phyloP scores from a whole-genome alignment of 176 grass and related monocot genomes.

The Eleusine coracana region DNA sequence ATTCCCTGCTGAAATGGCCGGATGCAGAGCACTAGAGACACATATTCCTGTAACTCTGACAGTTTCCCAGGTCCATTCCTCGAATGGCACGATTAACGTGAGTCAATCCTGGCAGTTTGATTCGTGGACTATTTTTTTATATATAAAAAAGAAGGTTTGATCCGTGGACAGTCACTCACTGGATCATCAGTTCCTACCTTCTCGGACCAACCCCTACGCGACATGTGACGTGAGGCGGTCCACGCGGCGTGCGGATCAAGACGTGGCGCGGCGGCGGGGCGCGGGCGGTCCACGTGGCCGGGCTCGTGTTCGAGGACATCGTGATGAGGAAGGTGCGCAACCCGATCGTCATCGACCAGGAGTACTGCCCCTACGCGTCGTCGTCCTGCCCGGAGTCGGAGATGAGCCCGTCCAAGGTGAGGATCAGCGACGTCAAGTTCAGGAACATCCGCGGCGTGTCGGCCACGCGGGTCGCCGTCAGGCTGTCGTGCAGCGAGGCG shows the following conservation, averaged over 20 bases:
- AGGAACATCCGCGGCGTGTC: conserved; percentile 61
- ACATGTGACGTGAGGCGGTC: conserved; percentile 6
- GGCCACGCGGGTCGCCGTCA: conserved; percentile 49
- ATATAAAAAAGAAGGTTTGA: too few species aligned
- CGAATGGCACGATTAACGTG: background rate
- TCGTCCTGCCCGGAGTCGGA: conserved; percentile 29
- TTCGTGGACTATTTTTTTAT: too few species aligned
- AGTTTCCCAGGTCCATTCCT: background rate
- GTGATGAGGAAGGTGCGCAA: conserved; percentile 50
- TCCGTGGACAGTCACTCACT: background rate
- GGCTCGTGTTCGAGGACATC: conserved; percentile 62
- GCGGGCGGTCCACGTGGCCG: conserved; percentile 14
- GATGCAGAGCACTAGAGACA: too few species aligned
- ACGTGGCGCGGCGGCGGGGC: conserved; percentile 43
- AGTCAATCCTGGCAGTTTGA: background rate
- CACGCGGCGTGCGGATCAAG: conserved; percentile 63
- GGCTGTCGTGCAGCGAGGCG: conserved; percentile 55
- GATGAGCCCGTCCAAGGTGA: conserved; percentile 48
- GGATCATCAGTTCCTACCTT: background rate
- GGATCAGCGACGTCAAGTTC: conserved; percentile 62
- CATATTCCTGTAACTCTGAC: background rate
- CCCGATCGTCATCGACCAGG: conserved; percentile 64
- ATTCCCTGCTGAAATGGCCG: too few species aligned
- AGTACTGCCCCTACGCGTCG: conserved; percentile 55
- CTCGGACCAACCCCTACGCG: background rate